Conservation (phyloP, 2,329 filamentous ascomycete species). For the Aspergillus ruber region DNA sequence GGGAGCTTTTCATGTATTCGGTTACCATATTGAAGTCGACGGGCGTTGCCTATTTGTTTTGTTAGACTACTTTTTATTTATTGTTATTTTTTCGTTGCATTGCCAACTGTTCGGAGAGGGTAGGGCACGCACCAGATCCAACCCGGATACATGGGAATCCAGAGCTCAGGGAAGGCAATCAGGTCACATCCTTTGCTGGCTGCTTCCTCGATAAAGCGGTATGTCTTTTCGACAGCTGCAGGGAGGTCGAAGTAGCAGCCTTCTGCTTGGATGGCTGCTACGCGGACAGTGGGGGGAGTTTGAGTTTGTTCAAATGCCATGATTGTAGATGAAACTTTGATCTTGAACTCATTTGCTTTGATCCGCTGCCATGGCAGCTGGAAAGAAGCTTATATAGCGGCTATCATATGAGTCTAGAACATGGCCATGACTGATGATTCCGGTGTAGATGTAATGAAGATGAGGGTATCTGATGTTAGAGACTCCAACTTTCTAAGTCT, state of each 20-base stretch:
- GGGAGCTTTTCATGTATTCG: too few relatives aligned
- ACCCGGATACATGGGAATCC: constrained; percentile 52
- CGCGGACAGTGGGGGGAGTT: constrained; percentile 1
- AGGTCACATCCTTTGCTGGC: constrained; percentile 49
- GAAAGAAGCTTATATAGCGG: not conserved
- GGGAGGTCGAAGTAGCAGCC: constrained; percentile 56
- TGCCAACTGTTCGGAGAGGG: too few relatives aligned
- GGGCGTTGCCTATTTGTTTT: too few relatives aligned
- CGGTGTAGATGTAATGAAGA: not conserved
- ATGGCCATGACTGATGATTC: not conserved
- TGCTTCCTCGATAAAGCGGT: constrained; percentile 51
- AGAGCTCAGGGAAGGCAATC: constrained; percentile 50
- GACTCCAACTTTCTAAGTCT: not conserved
- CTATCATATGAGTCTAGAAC: not conserved
- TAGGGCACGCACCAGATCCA: too few relatives aligned
- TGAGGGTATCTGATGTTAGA: not conserved
- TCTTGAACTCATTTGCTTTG: not conserved
- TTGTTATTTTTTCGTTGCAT: too few relatives aligned
- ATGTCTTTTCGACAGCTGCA: constrained; percentile 51
- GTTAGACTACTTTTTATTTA: too few relatives aligned
- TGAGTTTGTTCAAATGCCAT: not conserved
- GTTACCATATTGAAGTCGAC: too few relatives aligned
- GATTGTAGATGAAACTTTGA: not conserved
- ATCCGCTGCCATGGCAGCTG: not conserved
- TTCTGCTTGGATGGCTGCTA: constrained; percentile 44